phyloP scores from a whole-genome alignment of 2,329 filamentous ascomycete species.

The Colletotrichum lini region DNA sequence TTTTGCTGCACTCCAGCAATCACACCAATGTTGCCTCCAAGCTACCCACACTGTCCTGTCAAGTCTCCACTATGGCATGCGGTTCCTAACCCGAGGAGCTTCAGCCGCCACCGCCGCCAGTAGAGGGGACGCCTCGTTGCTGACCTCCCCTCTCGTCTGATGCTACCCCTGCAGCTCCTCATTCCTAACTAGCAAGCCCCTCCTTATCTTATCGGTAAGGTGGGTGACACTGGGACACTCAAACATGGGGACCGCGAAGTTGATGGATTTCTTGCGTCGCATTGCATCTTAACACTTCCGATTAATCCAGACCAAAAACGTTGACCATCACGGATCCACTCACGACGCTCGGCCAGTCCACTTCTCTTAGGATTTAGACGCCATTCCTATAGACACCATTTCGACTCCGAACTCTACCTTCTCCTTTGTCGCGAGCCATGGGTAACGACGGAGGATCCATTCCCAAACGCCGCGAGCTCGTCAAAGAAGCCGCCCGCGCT shows the following conservation, averaged over 20 bases:
- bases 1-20: no score
- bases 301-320: neutral
- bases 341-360: neutral
- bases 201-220: slow-evolving; percentile 18
- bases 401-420: neutral
- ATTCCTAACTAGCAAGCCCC: slow-evolving; percentile 1
- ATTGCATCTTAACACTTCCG: neutral
- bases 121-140: slow-evolving; percentile 2
- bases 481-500: slow-evolving; percentile 89
- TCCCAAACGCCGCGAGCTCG: slow-evolving; percentile 93
- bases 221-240: neutral
- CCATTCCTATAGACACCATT: neutral
- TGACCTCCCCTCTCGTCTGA: neutral
- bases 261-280: neutral
- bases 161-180: slow-evolving; percentile 13
- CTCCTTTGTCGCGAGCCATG: slow-evolving; percentile 69
- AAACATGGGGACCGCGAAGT: neutral
- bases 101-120: slow-evolving; percentile 14
- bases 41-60: slow-evolving; percentile 7
- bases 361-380: neutral
- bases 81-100: slow-evolving; percentile 31
- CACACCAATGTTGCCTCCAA: neutral
- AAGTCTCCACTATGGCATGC: slow-evolving; percentile 3
- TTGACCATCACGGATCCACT: neutral
- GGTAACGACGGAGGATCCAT: slow-evolving; percentile 99